Evolutionary conservation across 2,329 filamentous ascomycete species (phyloP), one percentile per base, ranked within the genome.

Genomic region (Exophiala alcalophila): DNA sequence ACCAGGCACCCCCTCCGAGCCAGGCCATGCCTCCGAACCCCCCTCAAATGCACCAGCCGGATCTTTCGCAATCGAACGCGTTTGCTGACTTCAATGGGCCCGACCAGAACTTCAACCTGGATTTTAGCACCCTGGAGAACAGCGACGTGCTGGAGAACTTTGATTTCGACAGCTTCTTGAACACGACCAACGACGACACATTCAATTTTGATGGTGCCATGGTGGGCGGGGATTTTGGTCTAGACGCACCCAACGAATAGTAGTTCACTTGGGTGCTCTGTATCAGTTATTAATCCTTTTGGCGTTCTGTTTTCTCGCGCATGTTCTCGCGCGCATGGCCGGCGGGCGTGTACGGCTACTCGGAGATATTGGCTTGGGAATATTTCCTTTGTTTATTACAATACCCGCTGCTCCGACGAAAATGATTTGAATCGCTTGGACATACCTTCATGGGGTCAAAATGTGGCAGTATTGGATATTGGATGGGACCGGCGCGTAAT

Each of bases 121-220:
- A 57, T 41, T 72, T 72, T 56, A 65, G 62, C 53, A 57, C 65
- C 37, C 57, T 73, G 47, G 68, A 71, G 44, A 68, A 66, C 44
- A 61, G 62, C 24, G 68, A 73, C 55, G 63, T 72, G 21, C 58
- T 73, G 30, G 70, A 73, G 57, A 71, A 68, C 54, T 83, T 83
- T 59, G 78, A 83, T 61, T 83, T 83, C 59, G 80, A 83, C 58
- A 78, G 74, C 11, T 83, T 83, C 66, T 66, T 83, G 38, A 78
- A 81, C 56, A 77, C 73, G 19, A 66, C 65, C 5, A 57, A 48
- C 27, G 68, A 69, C 26, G 75, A 75, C 52, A 61, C 61, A 15
- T 70, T 70, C 53, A 63, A 63, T 18, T 70, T 70, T 45, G 62
- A 65, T 15, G 67, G 54, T 49, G 60, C 66, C 43, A 56, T 60